Evolutionary conservation across 2,329 filamentous ascomycete species (phyloP).

Genomic region (Capronia americana): DNA sequence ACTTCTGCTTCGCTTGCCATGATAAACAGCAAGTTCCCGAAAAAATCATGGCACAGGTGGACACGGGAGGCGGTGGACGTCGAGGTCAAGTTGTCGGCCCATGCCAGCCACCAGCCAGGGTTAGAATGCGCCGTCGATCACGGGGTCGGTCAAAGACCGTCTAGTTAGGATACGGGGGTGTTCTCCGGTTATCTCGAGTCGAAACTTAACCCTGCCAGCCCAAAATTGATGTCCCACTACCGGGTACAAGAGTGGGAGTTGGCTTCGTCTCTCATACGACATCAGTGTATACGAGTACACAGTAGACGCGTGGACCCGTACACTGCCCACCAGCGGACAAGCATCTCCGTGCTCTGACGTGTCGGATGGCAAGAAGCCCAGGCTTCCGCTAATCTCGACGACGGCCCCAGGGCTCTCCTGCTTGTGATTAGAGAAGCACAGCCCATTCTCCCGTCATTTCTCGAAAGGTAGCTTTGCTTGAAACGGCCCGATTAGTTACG

Average conservation of each 20-base stretch:
- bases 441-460: not conserved
- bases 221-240: not conserved
- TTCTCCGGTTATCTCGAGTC: conserved; percentile 9
- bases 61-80: conserved; percentile 3
- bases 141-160: conserved; percentile 1
- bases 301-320: not conserved
- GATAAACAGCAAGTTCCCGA: not conserved
- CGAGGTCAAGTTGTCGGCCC: conserved; percentile 3
- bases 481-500: not conserved
- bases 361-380: conserved; percentile 4
- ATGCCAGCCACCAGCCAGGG: conserved; percentile 19
- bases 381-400: not conserved
- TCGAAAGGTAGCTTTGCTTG: not conserved
- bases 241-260: too few relatives aligned
- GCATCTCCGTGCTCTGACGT: conserved; percentile 2
- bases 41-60: not conserved
- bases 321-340: not conserved
- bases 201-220: conserved; percentile 4
- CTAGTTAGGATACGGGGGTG: not conserved
- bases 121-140: conserved; percentile 21
- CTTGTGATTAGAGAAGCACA: not conserved
- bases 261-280: not conserved
- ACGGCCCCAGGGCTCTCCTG: not conserved
- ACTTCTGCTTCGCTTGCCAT: not conserved
- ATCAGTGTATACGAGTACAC: not conserved